phyloP scores from a whole-genome alignment of 1,139 yeast genomes.

The Yamadazyma diddensiae region DNA sequence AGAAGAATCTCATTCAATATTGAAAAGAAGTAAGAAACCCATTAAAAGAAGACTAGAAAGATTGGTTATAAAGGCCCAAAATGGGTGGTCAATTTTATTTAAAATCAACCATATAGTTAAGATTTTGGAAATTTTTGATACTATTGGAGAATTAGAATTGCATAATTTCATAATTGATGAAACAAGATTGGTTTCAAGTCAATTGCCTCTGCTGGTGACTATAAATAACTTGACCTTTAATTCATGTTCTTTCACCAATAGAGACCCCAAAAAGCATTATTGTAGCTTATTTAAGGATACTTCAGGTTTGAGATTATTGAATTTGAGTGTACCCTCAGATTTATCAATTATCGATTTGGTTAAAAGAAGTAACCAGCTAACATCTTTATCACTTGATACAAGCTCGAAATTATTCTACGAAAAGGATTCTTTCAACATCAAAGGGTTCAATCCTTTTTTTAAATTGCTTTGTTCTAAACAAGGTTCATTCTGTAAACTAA shows the following conservation, averaged over 20 bases:
- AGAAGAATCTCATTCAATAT: constrained; percentile 5
- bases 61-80: constrained; percentile 36
- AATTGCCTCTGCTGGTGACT: constrained; percentile 9
- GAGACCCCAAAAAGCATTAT: constrained; percentile 16
- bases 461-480: constrained; percentile 39
- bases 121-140: constrained; percentile 40
- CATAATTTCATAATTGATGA: constrained; percentile 49
- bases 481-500: constrained; percentile 31
- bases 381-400: constrained; percentile 42
- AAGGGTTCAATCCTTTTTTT: constrained; percentile 40
- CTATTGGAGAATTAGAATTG: constrained; percentile 41
- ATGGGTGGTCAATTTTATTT: constrained; percentile 45
- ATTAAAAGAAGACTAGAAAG: constrained; percentile 22
- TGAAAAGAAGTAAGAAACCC: constrained; percentile 15
- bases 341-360: constrained; percentile 47
- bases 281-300: constrained; percentile 34
- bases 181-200: constrained; percentile 12
- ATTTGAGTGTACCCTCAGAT: constrained; percentile 41
- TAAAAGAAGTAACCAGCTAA: constrained; percentile 25
- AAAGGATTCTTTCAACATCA: constrained; percentile 27
- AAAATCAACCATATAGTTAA: constrained; percentile 29
- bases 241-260: constrained; percentile 25
- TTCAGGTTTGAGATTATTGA: constrained; percentile 29
- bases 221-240: constrained; percentile 21
- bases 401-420: constrained; percentile 47